Evolutionary conservation across 2,329 filamentous ascomycete genomes (phyloP), one percentile per base, ranked within the genome.

Genomic region (Emmonsia crescens): DNA sequence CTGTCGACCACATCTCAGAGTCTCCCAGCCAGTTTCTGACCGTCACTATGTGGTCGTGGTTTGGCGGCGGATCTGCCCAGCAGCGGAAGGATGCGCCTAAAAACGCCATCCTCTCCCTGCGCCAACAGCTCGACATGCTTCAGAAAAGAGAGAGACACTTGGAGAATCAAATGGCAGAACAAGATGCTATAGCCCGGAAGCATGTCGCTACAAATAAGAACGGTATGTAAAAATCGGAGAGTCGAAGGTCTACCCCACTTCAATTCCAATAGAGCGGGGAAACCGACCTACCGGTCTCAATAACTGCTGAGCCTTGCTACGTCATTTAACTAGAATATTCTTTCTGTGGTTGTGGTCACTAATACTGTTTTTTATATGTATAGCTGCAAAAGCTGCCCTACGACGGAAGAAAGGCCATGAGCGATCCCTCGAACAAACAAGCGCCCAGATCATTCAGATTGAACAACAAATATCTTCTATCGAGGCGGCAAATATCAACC

Each of bases 401-500:
- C 85, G 89, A 79, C 87, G 93, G 76, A 97, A 97, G 85, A 97
- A 99, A 84, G 83, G 86, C 68, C 90, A 94, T 71, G 91, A 97
- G 76, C 88, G 92, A 75, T 90, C 89, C 61, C 84, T 96, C 63
- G 91, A 96, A 68, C 92, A 96, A 78, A 97, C 93, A 1, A 83
- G 85, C 63, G 85, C 88, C 38, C 93, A 97, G 78, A 95, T 97
- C 72, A 85, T 86, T 69, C 96, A 94, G 27, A 82, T 99, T 52
- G 94, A 99, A 76, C 89, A 92, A 72, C 91, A 99, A 75, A 95
- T 97, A 72, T 94, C 94, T 75, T 88, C 89, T 63, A 97, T 99
- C 79, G 94, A 99, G 77, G 91, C 92, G 56, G 94, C 94, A 64
- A 99, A 97, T 75, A 96, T 99, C 80, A 99, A 99, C 82, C 87